Conservation (phyloP, 73 alveolate species). For the Paramecium sexaurelia region DNA sequence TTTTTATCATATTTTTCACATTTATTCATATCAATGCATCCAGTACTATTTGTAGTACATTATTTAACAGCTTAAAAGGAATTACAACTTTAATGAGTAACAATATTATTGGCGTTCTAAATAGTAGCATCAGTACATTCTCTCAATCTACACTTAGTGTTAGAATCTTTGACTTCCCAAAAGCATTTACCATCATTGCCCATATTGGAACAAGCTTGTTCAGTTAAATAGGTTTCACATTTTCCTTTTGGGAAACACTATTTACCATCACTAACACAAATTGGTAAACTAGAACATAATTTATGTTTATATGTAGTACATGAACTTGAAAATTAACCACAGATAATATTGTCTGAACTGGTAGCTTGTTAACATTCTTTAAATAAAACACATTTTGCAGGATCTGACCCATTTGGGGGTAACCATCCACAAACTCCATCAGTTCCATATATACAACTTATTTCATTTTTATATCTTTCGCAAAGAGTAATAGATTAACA, state of each 20-base stretch:
- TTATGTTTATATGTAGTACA: background rate
- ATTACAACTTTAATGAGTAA: conserved; percentile 1
- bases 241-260: background rate
- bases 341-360: background rate
- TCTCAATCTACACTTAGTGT: background rate
- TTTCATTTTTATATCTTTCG: background rate
- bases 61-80: background rate
- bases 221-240: background rate
- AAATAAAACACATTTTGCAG: conserved; percentile 10
- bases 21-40: background rate
- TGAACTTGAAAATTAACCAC: background rate
- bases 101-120: background rate
- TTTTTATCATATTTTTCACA: background rate
- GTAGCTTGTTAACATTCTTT: background rate
- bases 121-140: conserved; percentile 42
- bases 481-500: background rate
- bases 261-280: background rate
- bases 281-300: background rate
- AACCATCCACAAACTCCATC: conserved; percentile 52
- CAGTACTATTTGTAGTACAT: conserved; percentile 23
- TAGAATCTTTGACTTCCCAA: background rate
- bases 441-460: conserved; percentile 5
- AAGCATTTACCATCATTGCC: conserved; percentile 18
- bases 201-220: background rate
- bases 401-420: background rate